These are phyloP conservation scores for Kodamaea neixiangensis DNA, from an alignment of 805 yeast species.

Conservation along the genomic window DNA sequence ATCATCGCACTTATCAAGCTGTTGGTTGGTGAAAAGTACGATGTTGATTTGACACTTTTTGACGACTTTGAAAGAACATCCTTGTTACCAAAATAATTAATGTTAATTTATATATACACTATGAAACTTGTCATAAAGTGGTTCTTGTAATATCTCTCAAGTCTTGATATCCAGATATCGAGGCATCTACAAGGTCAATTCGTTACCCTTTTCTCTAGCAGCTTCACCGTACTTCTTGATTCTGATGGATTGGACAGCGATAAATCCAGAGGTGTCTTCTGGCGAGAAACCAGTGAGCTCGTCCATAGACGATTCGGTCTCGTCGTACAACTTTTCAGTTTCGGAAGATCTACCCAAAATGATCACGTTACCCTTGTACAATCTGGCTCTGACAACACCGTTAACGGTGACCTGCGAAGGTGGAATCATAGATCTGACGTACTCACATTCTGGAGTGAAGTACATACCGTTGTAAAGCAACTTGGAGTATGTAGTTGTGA, in stretches of 20 bases:
- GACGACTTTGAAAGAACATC: slow-evolving; percentile 10
- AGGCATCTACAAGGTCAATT: slow-evolving; percentile 42
- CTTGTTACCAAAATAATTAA: not conserved
- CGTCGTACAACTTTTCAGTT: slow-evolving; percentile 96
- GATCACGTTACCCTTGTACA: slow-evolving; percentile 84
- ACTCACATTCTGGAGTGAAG: slow-evolving; percentile 98
- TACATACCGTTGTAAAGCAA: slow-evolving; percentile 95
- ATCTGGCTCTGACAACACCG: slow-evolving; percentile 92
- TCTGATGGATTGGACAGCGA: slow-evolving; percentile 97
- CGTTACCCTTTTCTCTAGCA: slow-evolving; percentile 75
- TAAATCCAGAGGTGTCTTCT: slow-evolving; percentile 95
- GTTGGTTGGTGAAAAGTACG: slow-evolving; percentile 38
- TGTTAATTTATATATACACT: not conserved
- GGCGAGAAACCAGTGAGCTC: slow-evolving; percentile 98
- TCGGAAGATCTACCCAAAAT: slow-evolving; percentile 93
- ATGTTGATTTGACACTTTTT: slow-evolving; percentile 16
- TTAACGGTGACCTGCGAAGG: slow-evolving; percentile 96
- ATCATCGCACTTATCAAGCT: slow-evolving; percentile 29
- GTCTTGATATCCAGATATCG: slow-evolving; percentile 2
- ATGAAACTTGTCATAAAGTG: not conserved
- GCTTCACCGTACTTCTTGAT: slow-evolving; percentile 97
- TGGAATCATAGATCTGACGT: slow-evolving; percentile 86
- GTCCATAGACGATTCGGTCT: slow-evolving; percentile 98
- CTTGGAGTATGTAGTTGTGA: slow-evolving; percentile 87
- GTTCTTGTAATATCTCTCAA: not conserved